phyloP scores from a whole-genome alignment of 169 alveolate genomes.

The Theileria orientalis region DNA sequence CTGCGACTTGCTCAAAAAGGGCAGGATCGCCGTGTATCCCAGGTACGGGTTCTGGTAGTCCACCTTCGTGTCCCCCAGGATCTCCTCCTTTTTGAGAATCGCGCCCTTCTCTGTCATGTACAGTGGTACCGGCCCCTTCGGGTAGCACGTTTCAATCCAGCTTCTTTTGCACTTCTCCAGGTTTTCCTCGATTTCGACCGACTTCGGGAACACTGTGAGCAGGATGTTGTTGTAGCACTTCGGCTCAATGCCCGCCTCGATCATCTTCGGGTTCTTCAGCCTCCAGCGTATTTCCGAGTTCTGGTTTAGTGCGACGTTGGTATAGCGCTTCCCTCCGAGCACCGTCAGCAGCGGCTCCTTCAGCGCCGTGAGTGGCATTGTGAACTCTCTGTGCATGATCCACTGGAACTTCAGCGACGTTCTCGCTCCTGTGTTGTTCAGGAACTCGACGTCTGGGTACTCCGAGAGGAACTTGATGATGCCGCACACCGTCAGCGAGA shows the following conservation, averaged over 20 bases:
- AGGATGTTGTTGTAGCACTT: conserved; percentile 26
- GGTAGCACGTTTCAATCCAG: conserved; percentile 52
- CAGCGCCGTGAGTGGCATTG: conserved; percentile 31
- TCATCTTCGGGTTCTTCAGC: conserved; percentile 22
- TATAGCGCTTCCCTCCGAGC: conserved; percentile 31
- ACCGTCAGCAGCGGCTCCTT: conserved; percentile 37
- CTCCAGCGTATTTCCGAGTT: conserved; percentile 43
- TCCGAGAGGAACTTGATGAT: conserved; percentile 27
- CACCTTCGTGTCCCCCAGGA: conserved; percentile 32
- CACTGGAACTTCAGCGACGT: conserved; percentile 46
- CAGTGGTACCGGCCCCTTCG: conserved; percentile 56
- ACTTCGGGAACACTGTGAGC: conserved; percentile 5
- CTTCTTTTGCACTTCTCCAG: conserved; percentile 2
- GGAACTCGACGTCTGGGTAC: conserved; percentile 26
- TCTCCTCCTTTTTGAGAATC: not conserved
- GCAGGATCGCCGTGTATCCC: conserved; percentile 70
- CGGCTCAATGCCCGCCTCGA: conserved; percentile 46
- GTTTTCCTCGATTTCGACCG: conserved; percentile 1
- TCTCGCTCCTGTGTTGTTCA: conserved; percentile 36
- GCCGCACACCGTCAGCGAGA: conserved; percentile 43
- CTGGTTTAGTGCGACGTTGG: conserved; percentile 22
- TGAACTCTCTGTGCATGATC: conserved; percentile 24
- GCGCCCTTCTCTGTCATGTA: conserved; percentile 12
- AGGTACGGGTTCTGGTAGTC: conserved; percentile 66
- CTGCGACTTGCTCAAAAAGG: conserved; percentile 68